phyloP scores from a whole-genome alignment of 306 rosid genomes.

The Macrotyloma uniflorum region DNA sequence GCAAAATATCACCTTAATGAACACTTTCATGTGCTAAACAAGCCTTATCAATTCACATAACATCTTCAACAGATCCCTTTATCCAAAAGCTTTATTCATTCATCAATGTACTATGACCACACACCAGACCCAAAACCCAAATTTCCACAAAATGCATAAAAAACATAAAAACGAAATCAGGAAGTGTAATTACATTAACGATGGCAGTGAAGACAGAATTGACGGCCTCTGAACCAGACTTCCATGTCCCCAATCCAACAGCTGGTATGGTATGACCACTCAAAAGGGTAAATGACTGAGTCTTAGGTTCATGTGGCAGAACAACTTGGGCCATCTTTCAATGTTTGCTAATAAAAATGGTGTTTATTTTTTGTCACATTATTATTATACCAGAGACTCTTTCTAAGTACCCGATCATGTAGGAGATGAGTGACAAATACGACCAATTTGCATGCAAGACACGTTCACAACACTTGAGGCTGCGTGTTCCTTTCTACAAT shows the following conservation, averaged over 20 bases:
- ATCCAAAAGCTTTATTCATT: background rate
- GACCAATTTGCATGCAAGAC: conserved; percentile 50
- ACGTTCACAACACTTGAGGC: conserved; percentile 31
- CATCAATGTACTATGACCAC: background rate
- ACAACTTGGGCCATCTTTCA: conserved; percentile 46
- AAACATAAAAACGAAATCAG: background rate
- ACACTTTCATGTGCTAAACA: background rate
- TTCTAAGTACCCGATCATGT: background rate
- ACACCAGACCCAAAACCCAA: background rate
- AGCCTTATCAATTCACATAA: background rate
- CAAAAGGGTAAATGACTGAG: conserved; percentile 46
- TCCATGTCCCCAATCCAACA: conserved; percentile 64
- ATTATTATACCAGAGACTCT: conserved; percentile 20
- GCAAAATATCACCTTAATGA: background rate
- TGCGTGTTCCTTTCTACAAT: conserved; percentile 16
- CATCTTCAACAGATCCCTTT: background rate
- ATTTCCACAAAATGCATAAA: background rate
- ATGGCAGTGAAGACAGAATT: conserved; percentile 48
- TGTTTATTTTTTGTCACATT: background rate
- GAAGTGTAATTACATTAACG: conserved; percentile 36
- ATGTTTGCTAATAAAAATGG: background rate
- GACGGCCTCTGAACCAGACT: conserved; percentile 51
- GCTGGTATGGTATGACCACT: conserved; percentile 59
- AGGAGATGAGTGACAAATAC: conserved; percentile 3
- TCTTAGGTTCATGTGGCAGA: conserved; percentile 39